Evolutionary conservation across 148 eudicot genomes (phyloP), one percentile per base, ranked within the genome.

Genomic region (Persicaria tinctoria): DNA sequence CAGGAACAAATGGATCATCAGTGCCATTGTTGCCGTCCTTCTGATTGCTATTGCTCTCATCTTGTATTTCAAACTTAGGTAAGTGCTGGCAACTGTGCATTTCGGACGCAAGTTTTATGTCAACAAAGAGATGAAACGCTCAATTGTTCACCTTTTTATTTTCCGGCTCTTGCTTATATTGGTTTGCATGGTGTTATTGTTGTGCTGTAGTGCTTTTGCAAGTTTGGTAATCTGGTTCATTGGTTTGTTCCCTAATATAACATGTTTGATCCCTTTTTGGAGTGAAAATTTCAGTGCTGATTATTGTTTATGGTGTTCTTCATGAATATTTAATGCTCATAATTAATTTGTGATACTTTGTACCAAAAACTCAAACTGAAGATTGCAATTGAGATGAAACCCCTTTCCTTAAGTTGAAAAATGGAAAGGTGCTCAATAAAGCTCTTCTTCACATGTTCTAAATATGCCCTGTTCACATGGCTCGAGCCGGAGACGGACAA

Each of bases 1-100:
- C 83, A 82, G 80, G 72, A 87, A 87, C 86, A 87, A 87, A 78
- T 87, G 85, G 78, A 76, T 82, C 48, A 85, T 87, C 54, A 80
- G 88, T 56, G 71, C 77, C 81, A 73, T 87, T n/a, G 23, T 87
- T 20, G 73, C 76, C 4, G 85, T 82, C 66, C 88, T 87, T 77
- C 76, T 83, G 63, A 48, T 87, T 41, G 88, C 85, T 70, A 78
- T 87, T 73, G 68, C 76, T 62, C 77, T 78, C 75, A 82, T 87
- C 76, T 55, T 87, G 71, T 87, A 87, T 82, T 87, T 83, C 77
- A 87, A 87, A 72, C 80, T 87, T 51, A 80, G 38, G n/a, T 80
- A 73, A 62, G 44, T 48, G n/a, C 6, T 46, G 54, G 38, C 55
- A 71, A 71, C 47, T 71, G 74, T 71, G 74, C 74, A 71, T 32